phyloP scores from a whole-genome alignment of 2,329 filamentous ascomycete species.

The Aureobasidium namibiae region DNA sequence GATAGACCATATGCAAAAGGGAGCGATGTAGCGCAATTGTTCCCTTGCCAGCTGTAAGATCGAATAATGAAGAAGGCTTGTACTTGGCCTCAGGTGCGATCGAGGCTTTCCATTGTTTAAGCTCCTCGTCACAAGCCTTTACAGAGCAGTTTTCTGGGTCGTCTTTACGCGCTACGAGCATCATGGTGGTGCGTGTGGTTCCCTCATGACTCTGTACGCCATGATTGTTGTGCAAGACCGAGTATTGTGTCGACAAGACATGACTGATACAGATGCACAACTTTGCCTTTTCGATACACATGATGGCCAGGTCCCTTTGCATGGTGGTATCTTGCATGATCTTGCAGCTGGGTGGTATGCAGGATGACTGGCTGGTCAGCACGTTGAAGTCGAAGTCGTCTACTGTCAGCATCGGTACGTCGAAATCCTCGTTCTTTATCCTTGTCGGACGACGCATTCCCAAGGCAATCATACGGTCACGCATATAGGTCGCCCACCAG shows the following conservation, averaged over 20 bases:
- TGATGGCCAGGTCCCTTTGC: conserved; percentile 70
- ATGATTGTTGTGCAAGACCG: conserved; percentile 77
- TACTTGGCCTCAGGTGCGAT: conserved; percentile 68
- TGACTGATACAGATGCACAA: conserved; percentile 83
- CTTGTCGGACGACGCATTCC: conserved; percentile 89
- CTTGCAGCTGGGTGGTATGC: conserved; percentile 61
- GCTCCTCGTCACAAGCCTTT: conserved; percentile 66
- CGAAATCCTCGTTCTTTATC: conserved; percentile 88
- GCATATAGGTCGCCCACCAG: conserved; percentile 98
- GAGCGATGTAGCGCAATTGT: conserved; percentile 64
- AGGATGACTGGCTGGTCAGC: conserved; percentile 9
- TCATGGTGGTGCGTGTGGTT: conserved; percentile 64
- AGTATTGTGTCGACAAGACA: conserved; percentile 86
- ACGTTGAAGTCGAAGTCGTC: conserved; percentile 73
- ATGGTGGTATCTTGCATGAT: conserved; percentile 61
- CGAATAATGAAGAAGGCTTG: conserved; percentile 44
- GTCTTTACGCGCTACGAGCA: conserved; percentile 83
- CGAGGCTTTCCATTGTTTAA: conserved; percentile 67
- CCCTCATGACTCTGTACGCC: conserved; percentile 62
- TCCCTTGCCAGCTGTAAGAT: conserved; percentile 51
- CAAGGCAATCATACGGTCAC: conserved; percentile 82
- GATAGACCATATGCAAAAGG: conserved; percentile 89
- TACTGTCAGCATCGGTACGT: conserved; percentile 81
- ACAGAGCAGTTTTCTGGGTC: conserved; percentile 76
- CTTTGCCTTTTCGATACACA: conserved; percentile 89